phyloP scores from a whole-genome alignment of 2,329 filamentous ascomycete genomes.

The Dothideomycetes sp. region DNA sequence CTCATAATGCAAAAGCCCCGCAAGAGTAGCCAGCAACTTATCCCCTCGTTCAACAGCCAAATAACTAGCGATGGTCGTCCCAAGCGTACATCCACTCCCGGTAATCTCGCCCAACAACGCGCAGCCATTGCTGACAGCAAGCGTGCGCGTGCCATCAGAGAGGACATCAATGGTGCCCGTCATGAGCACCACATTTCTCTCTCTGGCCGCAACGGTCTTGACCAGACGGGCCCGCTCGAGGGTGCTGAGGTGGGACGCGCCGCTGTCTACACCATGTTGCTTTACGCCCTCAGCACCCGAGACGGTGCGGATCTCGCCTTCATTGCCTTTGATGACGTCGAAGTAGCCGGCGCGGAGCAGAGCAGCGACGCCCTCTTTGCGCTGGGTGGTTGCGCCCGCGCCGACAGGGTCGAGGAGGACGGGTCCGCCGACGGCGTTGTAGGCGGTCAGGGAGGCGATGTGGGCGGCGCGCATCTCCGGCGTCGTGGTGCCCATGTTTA shows the following conservation, averaged over 20 bases:
- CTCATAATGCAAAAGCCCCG: slow-evolving; percentile 68
- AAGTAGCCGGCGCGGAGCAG: slow-evolving; percentile 68
- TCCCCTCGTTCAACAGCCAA: slow-evolving; percentile 53
- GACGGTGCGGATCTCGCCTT: slow-evolving; percentile 71
- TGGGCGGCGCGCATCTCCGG: slow-evolving; percentile 64
- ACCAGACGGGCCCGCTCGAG: slow-evolving; percentile 54
- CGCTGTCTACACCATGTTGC: slow-evolving; percentile 80
- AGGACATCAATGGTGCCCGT: slow-evolving; percentile 71
- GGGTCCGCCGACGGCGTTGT: slow-evolving; percentile 66
- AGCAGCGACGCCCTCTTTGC: slow-evolving; percentile 57
- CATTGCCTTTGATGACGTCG: slow-evolving; percentile 87
- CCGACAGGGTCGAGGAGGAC: slow-evolving; percentile 85
- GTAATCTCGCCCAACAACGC: slow-evolving; percentile 59
- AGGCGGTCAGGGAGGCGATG: slow-evolving; percentile 61
- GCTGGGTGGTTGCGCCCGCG: slow-evolving; percentile 67
- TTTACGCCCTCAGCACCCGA: slow-evolving; percentile 42
- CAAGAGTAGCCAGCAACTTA: slow-evolving; percentile 60
- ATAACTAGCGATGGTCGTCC: slow-evolving; percentile 68
- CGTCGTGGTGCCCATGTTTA: slow-evolving; percentile 93
- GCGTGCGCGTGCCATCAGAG: slow-evolving; percentile 59
- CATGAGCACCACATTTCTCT: slow-evolving; percentile 66
- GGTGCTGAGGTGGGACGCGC: slow-evolving; percentile 40
- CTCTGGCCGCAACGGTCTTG: slow-evolving; percentile 51
- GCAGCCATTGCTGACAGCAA: slow-evolving; percentile 68
- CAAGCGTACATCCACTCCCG: slow-evolving; percentile 70